These are phyloP conservation scores for Ceriops tagal DNA, from an alignment of 345 rosid genomes.

Conservation along the genomic window DNA sequence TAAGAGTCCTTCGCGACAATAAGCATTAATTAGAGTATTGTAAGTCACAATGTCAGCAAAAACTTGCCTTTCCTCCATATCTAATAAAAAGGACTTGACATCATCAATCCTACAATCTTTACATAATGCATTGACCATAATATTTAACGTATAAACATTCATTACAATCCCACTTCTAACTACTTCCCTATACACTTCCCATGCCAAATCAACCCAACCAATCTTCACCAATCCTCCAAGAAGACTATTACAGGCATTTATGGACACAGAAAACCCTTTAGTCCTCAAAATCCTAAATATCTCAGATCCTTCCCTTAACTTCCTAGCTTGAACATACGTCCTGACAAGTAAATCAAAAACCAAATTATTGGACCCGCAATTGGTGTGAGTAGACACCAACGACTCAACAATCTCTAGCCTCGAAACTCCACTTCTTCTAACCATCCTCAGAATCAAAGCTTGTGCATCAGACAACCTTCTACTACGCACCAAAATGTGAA, in stretches of 20 bases:
- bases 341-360: slow-evolving; percentile 70
- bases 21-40: slow-evolving; percentile 65
- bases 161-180: slow-evolving; percentile 33
- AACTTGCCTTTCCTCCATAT: slow-evolving; percentile 56
- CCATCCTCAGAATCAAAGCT: slow-evolving; percentile 65
- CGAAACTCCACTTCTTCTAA: slow-evolving; percentile 70
- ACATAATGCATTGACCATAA: slow-evolving; percentile 86
- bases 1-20: slow-evolving; percentile 54
- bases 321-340: slow-evolving; percentile 75
- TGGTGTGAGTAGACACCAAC: slow-evolving; percentile 36
- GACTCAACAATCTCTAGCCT: slow-evolving; percentile 51
- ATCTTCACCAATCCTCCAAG: slow-evolving; percentile 65
- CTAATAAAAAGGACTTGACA: slow-evolving; percentile 38
- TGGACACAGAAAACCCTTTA: slow-evolving; percentile 41
- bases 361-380: slow-evolving; percentile 31
- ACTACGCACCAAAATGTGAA: slow-evolving; percentile 48
- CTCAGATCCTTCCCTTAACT: slow-evolving; percentile 57
- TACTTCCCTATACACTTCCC: slow-evolving; percentile 41
- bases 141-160: slow-evolving; percentile 55
- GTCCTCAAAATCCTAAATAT: slow-evolving; percentile 17
- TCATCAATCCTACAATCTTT: slow-evolving; percentile 56
- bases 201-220: slow-evolving; percentile 63
- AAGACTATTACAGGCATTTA: slow-evolving; percentile 66
- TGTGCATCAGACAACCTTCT: slow-evolving; percentile 74
- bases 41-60: slow-evolving; percentile 62